Evolutionary conservation across 2,329 filamentous ascomycete genomes (phyloP).

Genomic region (Penicillium sp.): DNA sequence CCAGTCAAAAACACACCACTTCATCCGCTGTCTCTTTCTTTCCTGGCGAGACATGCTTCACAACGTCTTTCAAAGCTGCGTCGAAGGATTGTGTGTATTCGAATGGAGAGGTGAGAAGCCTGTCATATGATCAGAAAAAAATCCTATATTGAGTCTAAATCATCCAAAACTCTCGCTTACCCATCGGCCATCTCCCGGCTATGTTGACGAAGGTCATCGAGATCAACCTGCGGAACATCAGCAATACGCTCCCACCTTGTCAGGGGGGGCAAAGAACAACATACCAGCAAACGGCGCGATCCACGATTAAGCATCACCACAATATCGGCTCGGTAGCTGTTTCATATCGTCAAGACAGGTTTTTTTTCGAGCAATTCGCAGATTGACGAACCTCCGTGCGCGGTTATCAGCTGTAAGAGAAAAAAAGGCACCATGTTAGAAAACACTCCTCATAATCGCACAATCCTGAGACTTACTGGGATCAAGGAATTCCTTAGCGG

Average conservation of each 20-base stretch:
- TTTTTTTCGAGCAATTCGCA: neutral
- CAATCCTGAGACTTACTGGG: conserved; percentile 67
- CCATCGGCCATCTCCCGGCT: conserved; percentile 79
- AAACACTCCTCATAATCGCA: neutral
- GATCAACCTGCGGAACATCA: conserved; percentile 61
- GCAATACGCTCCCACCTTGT: conserved; percentile 6
- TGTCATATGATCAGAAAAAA: conserved; percentile 27
- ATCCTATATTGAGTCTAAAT: neutral
- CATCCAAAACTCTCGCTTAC: conserved; percentile 32
- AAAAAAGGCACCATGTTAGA: conserved; percentile 19
- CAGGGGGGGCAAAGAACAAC: conserved; percentile 20
- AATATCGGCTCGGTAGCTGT: conserved; percentile 88
- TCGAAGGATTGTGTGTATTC: conserved; percentile 89
- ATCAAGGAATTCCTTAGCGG: conserved; percentile 91
- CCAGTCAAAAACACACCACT: conserved; percentile 54
- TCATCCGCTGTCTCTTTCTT: conserved; percentile 74
- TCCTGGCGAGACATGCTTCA: conserved; percentile 75
- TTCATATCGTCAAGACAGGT: conserved; percentile 29
- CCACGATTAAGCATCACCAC: conserved; percentile 72
- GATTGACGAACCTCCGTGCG: conserved; percentile 54
- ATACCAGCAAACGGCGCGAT: conserved; percentile 60
- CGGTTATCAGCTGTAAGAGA: conserved; percentile 57
- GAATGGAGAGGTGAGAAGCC: conserved; percentile 81
- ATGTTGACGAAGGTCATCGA: conserved; percentile 91
- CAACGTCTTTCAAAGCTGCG: conserved; percentile 83